Base-by-base conservation (phyloP, 345 rosid genomes). In the Populus davidiana region DNA sequence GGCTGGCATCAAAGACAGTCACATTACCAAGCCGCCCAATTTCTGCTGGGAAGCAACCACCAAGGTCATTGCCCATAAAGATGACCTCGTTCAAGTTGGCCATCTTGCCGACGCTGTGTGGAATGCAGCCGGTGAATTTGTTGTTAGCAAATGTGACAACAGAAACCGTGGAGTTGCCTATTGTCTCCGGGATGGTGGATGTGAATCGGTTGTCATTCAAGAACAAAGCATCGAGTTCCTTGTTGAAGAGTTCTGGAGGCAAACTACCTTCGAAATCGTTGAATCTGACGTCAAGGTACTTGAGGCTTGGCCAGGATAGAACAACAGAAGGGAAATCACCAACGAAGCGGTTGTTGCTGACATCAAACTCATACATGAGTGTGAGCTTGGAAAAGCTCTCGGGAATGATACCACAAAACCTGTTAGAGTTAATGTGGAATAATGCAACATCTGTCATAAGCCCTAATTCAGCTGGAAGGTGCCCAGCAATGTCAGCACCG, bases 401-500 rank as follows among this genome's bases (percentile, higher is more conserved):
- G 3, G 98, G 98, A 31, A 94, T 71, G 77, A 92, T 84, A 33
- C 98, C 98, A 66, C 98, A 94, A 49, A 92, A 91, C 33, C 97
- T 73, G 83, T 94, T 94, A 0, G 94, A 82, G 76, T 92, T 94
- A 17, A 94, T 43, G 72, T 94, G 98, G 71, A 94, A 83, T 74
- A 94, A 72, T 0, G 92, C 93, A 1, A 83, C 25, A 31, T 94
- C 98, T 0, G 90, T 85, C 86, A 92, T 29, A 36, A 88, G 77
- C 68, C 94, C 95, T 74, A 93, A 49, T 81, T 93, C 97, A 1
- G 70, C 84, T 0, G 98, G 97, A 64, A 94, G 83, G 81, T 89
- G 87, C 6, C 93, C 98, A 0, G 97, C 98, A 20, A 94, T 90
- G 82, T 94, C 98, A 4, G 92, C 96, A 8, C 84, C 83, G 50